Conservation (phyloP, 2,329 filamentous ascomycete species). For the Coniochaeta sp. region DNA sequence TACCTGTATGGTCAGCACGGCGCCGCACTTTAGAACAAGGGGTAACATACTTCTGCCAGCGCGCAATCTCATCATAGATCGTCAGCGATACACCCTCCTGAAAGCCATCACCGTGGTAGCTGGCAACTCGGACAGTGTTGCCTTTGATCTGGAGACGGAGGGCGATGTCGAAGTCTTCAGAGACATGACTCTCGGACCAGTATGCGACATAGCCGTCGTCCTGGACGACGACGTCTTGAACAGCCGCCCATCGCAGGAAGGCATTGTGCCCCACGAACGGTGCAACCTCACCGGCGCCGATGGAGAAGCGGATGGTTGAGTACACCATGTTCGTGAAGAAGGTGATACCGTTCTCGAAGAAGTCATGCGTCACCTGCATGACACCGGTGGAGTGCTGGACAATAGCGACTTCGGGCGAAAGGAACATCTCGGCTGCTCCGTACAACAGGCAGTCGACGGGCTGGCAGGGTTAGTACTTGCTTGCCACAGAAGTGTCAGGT, state of each 20-base stretch:
- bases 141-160: constrained; percentile 63
- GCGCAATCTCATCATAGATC: constrained; percentile 63
- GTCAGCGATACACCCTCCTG: constrained; percentile 71
- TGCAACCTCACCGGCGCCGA: constrained; percentile 64
- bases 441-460: constrained; percentile 62
- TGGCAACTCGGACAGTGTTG: constrained; percentile 60
- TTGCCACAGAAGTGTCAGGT: too few species aligned
- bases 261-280: constrained; percentile 76
- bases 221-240: constrained; percentile 30
- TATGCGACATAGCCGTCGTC: constrained; percentile 42
- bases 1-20: constrained; percentile 61
- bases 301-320: constrained; percentile 62
- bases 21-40: constrained; percentile 38
- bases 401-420: constrained; percentile 62
- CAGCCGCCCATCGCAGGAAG: constrained; percentile 56
- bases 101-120: constrained; percentile 63
- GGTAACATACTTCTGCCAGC: constrained; percentile 73
- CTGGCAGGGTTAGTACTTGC: too few species aligned
- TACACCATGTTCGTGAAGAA: constrained; percentile 78
- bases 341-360: constrained; percentile 69
- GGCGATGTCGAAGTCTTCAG: too few species aligned
- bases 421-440: constrained; percentile 62
- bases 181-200: constrained; percentile 71
- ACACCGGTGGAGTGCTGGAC: constrained; percentile 67
- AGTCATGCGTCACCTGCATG: constrained; percentile 68